phyloP scores from a whole-genome alignment of 2,329 filamentous ascomycete species.

The Fusarium heterosporum region DNA sequence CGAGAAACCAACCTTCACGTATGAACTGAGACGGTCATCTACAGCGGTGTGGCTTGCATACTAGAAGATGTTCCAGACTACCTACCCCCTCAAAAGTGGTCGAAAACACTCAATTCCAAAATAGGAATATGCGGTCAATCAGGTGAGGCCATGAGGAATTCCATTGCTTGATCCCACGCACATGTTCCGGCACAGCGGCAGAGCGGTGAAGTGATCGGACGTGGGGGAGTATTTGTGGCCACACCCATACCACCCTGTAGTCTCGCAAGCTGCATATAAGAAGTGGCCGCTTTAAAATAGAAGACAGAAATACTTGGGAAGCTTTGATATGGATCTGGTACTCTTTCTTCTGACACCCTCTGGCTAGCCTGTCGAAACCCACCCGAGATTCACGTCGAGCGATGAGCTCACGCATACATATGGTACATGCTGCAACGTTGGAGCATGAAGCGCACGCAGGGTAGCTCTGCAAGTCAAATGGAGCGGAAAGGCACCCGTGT shows the following conservation, averaged over 20 bases:
- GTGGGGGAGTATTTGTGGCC: constrained; percentile 31
- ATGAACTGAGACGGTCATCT: background rate
- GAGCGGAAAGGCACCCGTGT: constrained; percentile 21
- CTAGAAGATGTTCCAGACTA: constrained; percentile 25
- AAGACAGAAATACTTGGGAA: too few relatives aligned
- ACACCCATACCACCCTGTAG: constrained; percentile 40
- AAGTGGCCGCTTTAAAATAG: too few relatives aligned
- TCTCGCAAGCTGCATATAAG: constrained; percentile 32
- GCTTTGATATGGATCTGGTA: too few relatives aligned
- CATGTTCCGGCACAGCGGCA: constrained; percentile 6
- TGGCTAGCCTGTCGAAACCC: constrained; percentile 25
- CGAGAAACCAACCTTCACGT: background rate
- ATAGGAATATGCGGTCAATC: constrained; percentile 29
- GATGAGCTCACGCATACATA: constrained; percentile 33
- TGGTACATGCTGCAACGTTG: constrained; percentile 12
- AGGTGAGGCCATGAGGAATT: constrained; percentile 32
- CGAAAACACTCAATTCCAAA: constrained; percentile 21
- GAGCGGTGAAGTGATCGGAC: constrained; percentile 33
- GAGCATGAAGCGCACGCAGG: constrained; percentile 18
- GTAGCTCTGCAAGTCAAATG: constrained; percentile 35
- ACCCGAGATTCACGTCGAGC: constrained; percentile 24
- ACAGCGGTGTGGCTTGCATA: constrained; percentile 35
- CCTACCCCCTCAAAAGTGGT: constrained; percentile 2
- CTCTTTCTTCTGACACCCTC: constrained; percentile 17
- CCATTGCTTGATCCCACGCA: constrained; percentile 29